Conservation (phyloP, 768 basidiomycete species). For the Psilocybe subaeruginosa region DNA sequence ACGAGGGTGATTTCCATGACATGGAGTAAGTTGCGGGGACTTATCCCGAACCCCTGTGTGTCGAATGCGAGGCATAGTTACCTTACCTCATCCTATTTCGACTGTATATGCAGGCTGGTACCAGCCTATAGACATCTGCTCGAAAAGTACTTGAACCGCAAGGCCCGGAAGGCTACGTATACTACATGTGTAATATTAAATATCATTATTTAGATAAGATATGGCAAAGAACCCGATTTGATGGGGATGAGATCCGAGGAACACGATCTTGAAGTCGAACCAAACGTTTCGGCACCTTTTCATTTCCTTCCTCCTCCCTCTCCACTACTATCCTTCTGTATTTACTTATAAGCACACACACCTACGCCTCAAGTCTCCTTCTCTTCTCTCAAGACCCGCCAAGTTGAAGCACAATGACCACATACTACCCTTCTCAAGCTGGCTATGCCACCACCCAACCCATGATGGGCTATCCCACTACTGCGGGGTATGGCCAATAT, state of each 20-base stretch:
- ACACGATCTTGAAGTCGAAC: background rate
- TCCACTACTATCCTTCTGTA: background rate
- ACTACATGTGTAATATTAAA: background rate
- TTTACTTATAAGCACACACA: conserved; percentile 14
- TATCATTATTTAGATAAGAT: conserved; percentile 10
- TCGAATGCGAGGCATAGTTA: background rate
- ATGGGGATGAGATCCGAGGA: conserved; percentile 1
- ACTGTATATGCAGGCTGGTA: background rate
- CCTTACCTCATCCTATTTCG: background rate
- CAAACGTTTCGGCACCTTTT: conserved; percentile 13
- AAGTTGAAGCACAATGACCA: conserved; percentile 26
- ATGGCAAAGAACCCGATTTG: background rate
- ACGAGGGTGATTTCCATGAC: conserved; percentile 88
- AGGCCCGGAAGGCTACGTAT: background rate
- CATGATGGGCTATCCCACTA: conserved; percentile 27
- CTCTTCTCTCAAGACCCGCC: conserved; percentile 14
- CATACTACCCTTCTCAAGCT: conserved; percentile 44
- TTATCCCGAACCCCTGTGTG: background rate
- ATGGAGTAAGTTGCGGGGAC: conserved; percentile 46
- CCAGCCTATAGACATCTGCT: background rate
- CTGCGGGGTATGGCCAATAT: conserved; percentile 22
- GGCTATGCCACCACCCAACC: conserved; percentile 32
- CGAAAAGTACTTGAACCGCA: conserved; percentile 1
- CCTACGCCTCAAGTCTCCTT: background rate
- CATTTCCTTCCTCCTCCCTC: conserved; percentile 9